These are phyloP conservation scores for Candida ascalaphidarum DNA, from an alignment of 805 yeast species.

Conservation along the genomic window DNA sequence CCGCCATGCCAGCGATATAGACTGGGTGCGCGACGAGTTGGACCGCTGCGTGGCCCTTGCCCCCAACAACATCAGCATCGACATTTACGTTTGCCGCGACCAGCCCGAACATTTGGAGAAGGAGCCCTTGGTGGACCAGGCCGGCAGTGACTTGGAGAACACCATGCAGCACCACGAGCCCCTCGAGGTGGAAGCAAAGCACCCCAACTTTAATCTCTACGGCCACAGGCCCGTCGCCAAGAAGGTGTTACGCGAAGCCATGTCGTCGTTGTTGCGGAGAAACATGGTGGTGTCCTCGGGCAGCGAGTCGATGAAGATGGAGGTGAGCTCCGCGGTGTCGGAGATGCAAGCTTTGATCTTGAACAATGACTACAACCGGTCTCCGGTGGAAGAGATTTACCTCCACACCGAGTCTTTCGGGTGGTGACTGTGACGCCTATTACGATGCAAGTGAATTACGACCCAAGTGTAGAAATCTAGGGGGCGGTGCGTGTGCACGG, in stretches of 20 bases:
- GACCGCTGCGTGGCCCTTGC: constrained; percentile 1
- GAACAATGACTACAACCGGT: constrained; percentile 13
- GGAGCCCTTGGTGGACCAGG: too few species aligned
- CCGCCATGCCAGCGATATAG: constrained; percentile 18
- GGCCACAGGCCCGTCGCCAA: constrained; percentile 13
- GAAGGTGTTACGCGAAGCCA: constrained; percentile 8
- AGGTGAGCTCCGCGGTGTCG: constrained; percentile 33
- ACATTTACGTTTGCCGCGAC: constrained; percentile 1
- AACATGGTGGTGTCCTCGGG: constrained; percentile 41
- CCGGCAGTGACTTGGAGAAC: background rate
- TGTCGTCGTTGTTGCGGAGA: constrained; percentile 12
- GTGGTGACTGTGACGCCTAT: too few species aligned
- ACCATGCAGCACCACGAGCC: too few species aligned
- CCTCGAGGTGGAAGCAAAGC: too few species aligned
- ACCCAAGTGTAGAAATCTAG: too few species aligned
- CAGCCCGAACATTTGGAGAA: background rate
- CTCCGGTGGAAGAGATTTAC: constrained; percentile 33
- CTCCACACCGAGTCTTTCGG: constrained; percentile 47
- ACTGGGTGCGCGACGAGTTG: constrained; percentile 34
- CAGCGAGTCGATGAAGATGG: constrained; percentile 28
- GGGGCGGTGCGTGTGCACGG: too few species aligned
- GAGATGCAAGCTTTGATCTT: constrained; percentile 26
- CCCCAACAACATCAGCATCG: background rate
- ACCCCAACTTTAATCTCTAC: constrained; percentile 10
- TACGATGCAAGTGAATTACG: too few species aligned